Evolutionary conservation across 1,139 yeast genomes (phyloP).

Genomic region (Zygosaccharomyces sapae): DNA sequence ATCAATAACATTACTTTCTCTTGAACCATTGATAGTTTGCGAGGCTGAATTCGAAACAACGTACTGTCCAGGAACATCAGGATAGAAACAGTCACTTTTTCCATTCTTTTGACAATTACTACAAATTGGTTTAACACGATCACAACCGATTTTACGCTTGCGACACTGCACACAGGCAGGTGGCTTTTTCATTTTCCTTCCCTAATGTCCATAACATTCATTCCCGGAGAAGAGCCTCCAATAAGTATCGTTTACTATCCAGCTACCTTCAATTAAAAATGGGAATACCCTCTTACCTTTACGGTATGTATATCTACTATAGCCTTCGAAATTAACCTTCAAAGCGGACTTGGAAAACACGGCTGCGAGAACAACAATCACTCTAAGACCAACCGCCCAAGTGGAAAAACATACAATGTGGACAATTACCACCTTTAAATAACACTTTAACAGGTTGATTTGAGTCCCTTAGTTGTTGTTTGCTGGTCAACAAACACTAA

Average conservation of each 20-base stretch:
- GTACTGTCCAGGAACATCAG: constrained; percentile 33
- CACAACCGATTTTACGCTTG: constrained; percentile 52
- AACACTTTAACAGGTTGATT: not conserved
- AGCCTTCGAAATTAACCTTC: constrained; percentile 1
- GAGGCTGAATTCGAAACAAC: constrained; percentile 19
- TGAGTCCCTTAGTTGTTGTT: constrained; percentile 4
- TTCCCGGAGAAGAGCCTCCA: constrained; percentile 4
- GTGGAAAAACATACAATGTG: not conserved
- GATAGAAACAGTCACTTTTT: constrained; percentile 30
- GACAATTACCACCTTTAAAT: not conserved
- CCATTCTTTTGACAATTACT: constrained; percentile 45
- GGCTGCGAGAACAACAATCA: constrained; percentile 7
- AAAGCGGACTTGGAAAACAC: constrained; percentile 7
- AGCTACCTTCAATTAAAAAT: not conserved
- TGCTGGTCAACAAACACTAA: constrained; percentile 1
- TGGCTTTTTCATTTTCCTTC: constrained; percentile 29
- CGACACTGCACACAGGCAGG: constrained; percentile 48
- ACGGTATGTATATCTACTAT: not conserved
- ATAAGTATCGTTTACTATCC: not conserved
- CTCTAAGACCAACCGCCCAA: constrained; percentile 3
- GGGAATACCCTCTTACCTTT: not conserved
- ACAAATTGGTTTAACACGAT: constrained; percentile 53
- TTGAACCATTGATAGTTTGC: constrained; percentile 11
- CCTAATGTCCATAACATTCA: constrained; percentile 24
- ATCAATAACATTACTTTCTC: constrained; percentile 11